Evolutionary conservation across 2,329 filamentous ascomycete species (phyloP).

Genomic region (Apiospora arundinis): DNA sequence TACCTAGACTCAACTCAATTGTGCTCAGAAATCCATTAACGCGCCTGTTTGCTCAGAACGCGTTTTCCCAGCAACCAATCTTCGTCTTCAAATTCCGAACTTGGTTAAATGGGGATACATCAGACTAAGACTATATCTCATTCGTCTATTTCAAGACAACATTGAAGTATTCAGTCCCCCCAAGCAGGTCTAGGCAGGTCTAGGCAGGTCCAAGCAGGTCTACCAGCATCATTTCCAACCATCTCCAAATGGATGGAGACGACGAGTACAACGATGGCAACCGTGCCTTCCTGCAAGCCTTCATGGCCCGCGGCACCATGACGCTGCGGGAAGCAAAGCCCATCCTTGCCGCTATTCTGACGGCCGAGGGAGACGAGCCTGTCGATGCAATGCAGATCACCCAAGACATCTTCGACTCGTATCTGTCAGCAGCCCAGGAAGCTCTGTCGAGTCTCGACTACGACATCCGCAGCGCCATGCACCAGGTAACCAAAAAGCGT

Average conservation of each 20-base stretch:
- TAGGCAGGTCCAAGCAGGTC: not conserved
- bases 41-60: not conserved
- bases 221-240: slow-evolving; percentile 28
- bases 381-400: slow-evolving; percentile 67
- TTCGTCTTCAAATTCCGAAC: not conserved
- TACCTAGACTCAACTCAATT: no score
- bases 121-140: no score
- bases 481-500: slow-evolving; percentile 71
- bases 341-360: slow-evolving; percentile 78
- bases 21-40: not conserved
- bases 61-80: slow-evolving; percentile 12
- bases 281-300: slow-evolving; percentile 88
- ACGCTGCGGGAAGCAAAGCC: slow-evolving; percentile 76
- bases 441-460: slow-evolving; percentile 82
- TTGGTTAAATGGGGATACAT: not conserved
- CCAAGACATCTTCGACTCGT: slow-evolving; percentile 69
- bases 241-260: not conserved
- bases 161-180: no score
- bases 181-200: not conserved
- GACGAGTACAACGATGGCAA: slow-evolving; percentile 61
- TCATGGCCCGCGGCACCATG: slow-evolving; percentile 79
- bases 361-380: slow-evolving; percentile 49
- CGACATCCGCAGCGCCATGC: slow-evolving; percentile 77
- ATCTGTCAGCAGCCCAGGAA: slow-evolving; percentile 73
- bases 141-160: not conserved